Conservation (phyloP, 73 alveolate species). For the Halteria grandinella region DNA sequence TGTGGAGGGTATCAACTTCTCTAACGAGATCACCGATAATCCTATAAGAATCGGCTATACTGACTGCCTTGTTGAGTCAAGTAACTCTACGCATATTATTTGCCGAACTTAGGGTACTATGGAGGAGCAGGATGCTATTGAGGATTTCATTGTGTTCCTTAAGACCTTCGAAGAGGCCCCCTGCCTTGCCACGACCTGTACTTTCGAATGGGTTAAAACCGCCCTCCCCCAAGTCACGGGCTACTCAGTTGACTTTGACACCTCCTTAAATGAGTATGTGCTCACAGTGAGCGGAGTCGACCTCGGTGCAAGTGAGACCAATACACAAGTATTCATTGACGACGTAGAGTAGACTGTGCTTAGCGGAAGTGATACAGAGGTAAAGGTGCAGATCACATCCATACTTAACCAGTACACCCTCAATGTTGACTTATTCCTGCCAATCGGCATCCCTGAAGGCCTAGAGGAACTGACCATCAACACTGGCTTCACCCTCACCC, state of each 20-base stretch:
- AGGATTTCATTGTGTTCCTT: constrained; percentile 18
- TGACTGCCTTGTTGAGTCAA: not conserved
- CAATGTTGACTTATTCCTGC: not conserved
- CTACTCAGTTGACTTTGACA: not conserved
- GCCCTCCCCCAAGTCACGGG: not conserved
- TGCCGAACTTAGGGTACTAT: constrained; percentile 20
- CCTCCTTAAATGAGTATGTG: constrained; percentile 2
- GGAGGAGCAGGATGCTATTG: not conserved
- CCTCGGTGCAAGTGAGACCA: constrained; percentile 6
- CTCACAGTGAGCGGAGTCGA: constrained; percentile 14
- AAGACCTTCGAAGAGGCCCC: constrained; percentile 48
- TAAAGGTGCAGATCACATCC: not conserved
- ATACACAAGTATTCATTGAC: not conserved
- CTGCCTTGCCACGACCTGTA: constrained; percentile 1
- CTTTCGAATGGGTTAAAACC: not conserved
- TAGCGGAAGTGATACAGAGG: not conserved
- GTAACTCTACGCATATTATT: not conserved
- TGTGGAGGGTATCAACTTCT: constrained; percentile 12
- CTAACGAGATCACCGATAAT: constrained; percentile 19
- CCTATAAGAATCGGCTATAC: constrained; percentile 14
- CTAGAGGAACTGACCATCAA: not conserved
- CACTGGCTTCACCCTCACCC: not conserved
- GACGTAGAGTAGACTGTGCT: constrained; percentile 1
- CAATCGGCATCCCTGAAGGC: constrained; percentile 21
- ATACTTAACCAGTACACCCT: not conserved